phyloP scores from a whole-genome alignment of 495 filamentous ascomycete species.

The Annulohypoxylon stygium region DNA sequence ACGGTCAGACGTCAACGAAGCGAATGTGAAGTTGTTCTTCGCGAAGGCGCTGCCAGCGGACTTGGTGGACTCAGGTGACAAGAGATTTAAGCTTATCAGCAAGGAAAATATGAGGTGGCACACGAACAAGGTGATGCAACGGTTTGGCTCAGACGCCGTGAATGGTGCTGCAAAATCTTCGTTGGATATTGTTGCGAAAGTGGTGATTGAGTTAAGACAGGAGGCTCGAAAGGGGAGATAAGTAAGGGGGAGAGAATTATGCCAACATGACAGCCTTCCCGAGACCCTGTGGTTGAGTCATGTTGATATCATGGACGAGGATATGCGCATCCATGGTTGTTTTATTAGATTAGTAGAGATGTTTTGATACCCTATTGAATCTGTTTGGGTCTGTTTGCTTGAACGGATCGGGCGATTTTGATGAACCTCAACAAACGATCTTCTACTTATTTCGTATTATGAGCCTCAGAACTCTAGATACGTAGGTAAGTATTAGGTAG shows the following conservation, averaged over 20 bases:
- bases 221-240: conserved; percentile 28
- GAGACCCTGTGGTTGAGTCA: not conserved
- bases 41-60: conserved; percentile 22
- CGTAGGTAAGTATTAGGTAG: too few species aligned
- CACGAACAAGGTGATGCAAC: conserved; percentile 39
- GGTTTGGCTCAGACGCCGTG: conserved; percentile 25
- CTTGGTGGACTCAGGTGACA: conserved; percentile 25
- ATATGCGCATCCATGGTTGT: not conserved
- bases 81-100: conserved; percentile 56
- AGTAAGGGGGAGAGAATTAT: not conserved
- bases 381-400: conserved; percentile 1
- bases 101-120: conserved; percentile 46
- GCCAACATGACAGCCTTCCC: not conserved
- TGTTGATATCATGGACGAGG: not conserved
- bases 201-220: conserved; percentile 28
- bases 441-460: not conserved
- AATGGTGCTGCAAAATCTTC: conserved; percentile 10
- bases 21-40: conserved; percentile 37
- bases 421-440: not conserved
- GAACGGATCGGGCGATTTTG: not conserved
- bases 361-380: conserved; percentile 2
- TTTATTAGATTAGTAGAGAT: not conserved
- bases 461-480: not conserved
- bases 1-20: conserved; percentile 31
- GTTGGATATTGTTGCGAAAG: conserved; percentile 23